Conservation (phyloP, 2,329 filamentous ascomycete species). For the Microdochium paspali region DNA sequence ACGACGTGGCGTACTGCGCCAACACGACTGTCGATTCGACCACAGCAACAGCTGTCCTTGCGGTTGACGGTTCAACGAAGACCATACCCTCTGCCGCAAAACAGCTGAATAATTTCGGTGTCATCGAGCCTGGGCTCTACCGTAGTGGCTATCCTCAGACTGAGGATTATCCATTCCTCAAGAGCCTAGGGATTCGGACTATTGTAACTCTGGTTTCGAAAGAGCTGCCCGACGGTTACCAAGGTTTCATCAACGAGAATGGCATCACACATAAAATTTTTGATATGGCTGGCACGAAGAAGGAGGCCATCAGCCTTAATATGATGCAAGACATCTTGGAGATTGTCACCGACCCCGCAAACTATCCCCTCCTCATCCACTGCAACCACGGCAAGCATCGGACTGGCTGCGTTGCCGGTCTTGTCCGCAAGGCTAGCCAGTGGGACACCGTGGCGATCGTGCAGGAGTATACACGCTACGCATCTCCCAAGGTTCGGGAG, state of each 20-base stretch:
- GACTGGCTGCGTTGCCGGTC: conserved; percentile 80
- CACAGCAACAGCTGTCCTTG: no score
- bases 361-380: conserved; percentile 78
- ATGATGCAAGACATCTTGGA: conserved; percentile 64
- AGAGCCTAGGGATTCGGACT: conserved; percentile 62
- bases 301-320: conserved; percentile 54
- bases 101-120: conserved; percentile 64
- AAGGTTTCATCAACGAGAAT: conserved; percentile 54
- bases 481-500: conserved; percentile 49
- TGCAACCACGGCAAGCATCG: conserved; percentile 94
- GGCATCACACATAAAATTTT: conserved; percentile 67
- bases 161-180: conserved; percentile 62
- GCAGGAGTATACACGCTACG: conserved; percentile 64
- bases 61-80: no score
- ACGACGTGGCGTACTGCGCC: no score
- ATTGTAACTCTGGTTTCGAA: conserved; percentile 63
- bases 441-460: conserved; percentile 55
- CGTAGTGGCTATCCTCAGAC: conserved; percentile 71
- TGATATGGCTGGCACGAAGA: conserved; percentile 82
- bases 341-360: conserved; percentile 59
- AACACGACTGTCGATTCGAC: no score
- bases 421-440: conserved; percentile 63
- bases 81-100: no score
- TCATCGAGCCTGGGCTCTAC: conserved; percentile 66
- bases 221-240: conserved; percentile 43